Conservation (phyloP, 2,329 filamentous ascomycete species). For the Colletotrichum melonis region DNA sequence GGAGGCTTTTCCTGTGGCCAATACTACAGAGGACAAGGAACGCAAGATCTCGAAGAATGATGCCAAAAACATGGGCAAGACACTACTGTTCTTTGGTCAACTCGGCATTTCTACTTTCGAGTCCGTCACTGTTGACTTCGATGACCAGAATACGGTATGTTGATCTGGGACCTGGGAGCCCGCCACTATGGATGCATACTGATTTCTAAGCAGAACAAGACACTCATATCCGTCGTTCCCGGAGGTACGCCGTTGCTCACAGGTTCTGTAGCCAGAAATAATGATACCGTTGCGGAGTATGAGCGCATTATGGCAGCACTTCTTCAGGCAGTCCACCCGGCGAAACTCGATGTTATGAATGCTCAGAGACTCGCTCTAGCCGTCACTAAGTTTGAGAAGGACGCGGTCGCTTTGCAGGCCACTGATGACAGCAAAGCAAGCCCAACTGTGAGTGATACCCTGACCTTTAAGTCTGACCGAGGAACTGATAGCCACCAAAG, state of each 20-base stretch:
- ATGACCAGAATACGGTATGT: constrained; percentile 52
- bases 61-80: constrained; percentile 40
- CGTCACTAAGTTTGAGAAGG: constrained; percentile 17
- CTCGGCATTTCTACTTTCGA: constrained; percentile 55
- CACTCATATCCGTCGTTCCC: constrained; percentile 26
- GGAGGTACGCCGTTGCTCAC: constrained; percentile 5
- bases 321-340: constrained; percentile 22
- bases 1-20: constrained; percentile 30
- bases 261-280: neutral
- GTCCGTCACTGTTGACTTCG: constrained; percentile 49
- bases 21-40: constrained; percentile 42
- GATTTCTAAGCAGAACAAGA: constrained; percentile 65
- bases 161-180: neutral
- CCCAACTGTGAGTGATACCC: constrained; percentile 49
- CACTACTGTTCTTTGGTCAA: constrained; percentile 57
- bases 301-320: neutral
- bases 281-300: constrained; percentile 20
- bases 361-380: constrained; percentile 2
- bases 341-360: neutral
- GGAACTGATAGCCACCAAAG: neutral
- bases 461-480: neutral
- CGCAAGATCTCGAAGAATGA: constrained; percentile 35
- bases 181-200: constrained; percentile 45
- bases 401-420: neutral
- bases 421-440: constrained; percentile 44